These are phyloP conservation scores for Calonectria honghensis DNA, from an alignment of 2,329 filamentous ascomycete species.

Conservation along the genomic window DNA sequence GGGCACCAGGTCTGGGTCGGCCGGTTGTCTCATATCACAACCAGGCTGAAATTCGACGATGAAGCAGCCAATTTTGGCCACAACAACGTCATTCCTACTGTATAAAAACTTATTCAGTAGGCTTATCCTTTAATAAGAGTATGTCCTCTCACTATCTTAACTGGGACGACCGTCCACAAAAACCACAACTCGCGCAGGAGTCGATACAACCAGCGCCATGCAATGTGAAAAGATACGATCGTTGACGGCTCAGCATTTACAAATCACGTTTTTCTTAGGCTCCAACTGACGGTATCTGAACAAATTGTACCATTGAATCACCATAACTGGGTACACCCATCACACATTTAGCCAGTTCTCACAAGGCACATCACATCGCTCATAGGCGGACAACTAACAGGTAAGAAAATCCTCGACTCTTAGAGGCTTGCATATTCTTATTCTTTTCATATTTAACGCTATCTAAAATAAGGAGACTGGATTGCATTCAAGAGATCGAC, in stretches of 20 bases:
- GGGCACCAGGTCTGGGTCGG: slow-evolving; percentile 4
- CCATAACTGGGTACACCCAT: background rate
- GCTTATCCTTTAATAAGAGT: background rate
- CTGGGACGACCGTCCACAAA: background rate
- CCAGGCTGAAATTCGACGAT: background rate
- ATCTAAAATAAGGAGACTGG: slow-evolving; percentile 30
- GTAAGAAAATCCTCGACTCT: background rate
- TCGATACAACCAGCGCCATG: background rate
- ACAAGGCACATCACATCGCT: background rate
- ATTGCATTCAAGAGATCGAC: slow-evolving; percentile 26
- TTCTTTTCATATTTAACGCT: slow-evolving; percentile 34
- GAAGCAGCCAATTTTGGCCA: background rate
- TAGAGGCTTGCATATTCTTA: background rate
- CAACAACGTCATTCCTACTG: background rate
- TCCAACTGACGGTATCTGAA: background rate
- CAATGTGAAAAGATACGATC: too few species aligned
- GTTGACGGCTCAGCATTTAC: too few species aligned
- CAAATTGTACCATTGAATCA: background rate
- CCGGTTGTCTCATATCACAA: background rate
- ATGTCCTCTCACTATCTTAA: background rate
- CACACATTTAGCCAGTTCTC: background rate
- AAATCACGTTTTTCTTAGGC: too few species aligned
- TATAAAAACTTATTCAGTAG: background rate
- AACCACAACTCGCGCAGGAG: background rate
- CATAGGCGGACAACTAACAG: background rate